Evolutionary conservation across 345 rosid species (phyloP).

Genomic region (Aethionema arabicum): DNA sequence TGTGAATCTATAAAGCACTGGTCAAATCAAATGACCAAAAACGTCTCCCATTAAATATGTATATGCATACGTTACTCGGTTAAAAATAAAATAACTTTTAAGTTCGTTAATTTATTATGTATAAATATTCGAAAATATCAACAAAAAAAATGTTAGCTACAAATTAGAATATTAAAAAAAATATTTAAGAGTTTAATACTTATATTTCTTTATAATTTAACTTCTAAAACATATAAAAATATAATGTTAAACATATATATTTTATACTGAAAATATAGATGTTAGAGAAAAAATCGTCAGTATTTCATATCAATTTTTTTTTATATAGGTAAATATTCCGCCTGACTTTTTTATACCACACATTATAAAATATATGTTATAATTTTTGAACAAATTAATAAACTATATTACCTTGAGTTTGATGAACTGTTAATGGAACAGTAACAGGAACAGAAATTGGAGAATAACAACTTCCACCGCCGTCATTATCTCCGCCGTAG

Average conservation of each 20-base stretch:
- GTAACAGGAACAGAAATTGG: conserved; percentile 24
- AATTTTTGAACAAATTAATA: not conserved
- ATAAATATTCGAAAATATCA: not conserved
- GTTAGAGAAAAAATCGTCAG: too few relatives aligned
- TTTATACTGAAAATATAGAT: too few relatives aligned
- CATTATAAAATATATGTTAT: too few relatives aligned
- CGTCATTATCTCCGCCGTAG: conserved; percentile 6
- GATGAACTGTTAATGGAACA: conserved; percentile 44
- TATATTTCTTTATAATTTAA: too few relatives aligned
- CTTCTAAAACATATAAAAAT: too few relatives aligned
- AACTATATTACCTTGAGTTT: conserved; percentile 46
- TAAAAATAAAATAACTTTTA: not conserved
- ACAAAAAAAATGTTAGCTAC: too few relatives aligned
- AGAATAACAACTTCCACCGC: conserved; percentile 20
- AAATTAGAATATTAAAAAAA: too few relatives aligned
- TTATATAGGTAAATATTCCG: too few relatives aligned
- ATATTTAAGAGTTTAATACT: too few relatives aligned
- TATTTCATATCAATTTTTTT: too few relatives aligned
- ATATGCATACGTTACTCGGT: conserved; percentile 19
- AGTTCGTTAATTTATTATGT: not conserved
- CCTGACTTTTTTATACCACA: too few relatives aligned
- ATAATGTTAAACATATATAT: too few relatives aligned
- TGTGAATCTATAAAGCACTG: not conserved
- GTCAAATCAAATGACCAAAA: conserved; percentile 28
- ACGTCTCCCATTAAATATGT: conserved; percentile 28